phyloP scores from a whole-genome alignment of 148 eudicot species.

The Fagopyrum homotropicum region DNA sequence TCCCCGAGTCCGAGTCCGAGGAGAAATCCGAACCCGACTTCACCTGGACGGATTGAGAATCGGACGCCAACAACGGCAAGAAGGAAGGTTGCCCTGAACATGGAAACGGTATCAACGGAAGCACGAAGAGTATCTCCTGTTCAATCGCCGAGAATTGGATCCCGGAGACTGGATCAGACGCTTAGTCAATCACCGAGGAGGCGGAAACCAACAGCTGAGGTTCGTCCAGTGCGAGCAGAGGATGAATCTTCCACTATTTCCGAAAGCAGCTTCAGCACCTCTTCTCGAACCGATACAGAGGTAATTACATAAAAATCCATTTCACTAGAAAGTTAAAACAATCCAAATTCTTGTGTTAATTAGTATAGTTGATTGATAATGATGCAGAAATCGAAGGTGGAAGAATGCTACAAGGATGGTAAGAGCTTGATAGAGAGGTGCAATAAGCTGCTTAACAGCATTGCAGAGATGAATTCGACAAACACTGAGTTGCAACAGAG shows the following conservation, averaged over 20 bases:
- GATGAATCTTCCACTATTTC: constrained; percentile 69
- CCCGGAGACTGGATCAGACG: constrained; percentile 39
- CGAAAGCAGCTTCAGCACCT: constrained; percentile 54
- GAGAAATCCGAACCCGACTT: constrained; percentile 21
- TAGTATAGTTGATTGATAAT: neutral
- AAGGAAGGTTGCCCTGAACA: constrained; percentile 27
- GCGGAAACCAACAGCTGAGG: constrained; percentile 32
- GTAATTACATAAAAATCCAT: constrained; percentile 19
- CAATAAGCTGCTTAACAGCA: constrained; percentile 61
- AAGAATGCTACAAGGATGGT: constrained; percentile 48
- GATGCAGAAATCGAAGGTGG: constrained; percentile 52
- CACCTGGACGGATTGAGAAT: constrained; percentile 39
- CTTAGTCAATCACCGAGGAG: constrained; percentile 39
- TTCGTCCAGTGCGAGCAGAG: constrained; percentile 23
- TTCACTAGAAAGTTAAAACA: neutral
- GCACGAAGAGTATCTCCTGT: constrained; percentile 31
- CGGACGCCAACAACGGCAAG: constrained; percentile 32
- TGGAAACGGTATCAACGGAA: constrained; percentile 31
- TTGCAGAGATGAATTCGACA: constrained; percentile 57
- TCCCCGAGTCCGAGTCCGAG: constrained; percentile 32
- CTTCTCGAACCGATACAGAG: constrained; percentile 70
- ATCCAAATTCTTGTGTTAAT: neutral
- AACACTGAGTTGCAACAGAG: constrained; percentile 66
- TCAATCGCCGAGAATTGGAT: constrained; percentile 42
- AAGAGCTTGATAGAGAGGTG: constrained; percentile 68